Conservation (phyloP, 2,329 filamentous ascomycete genomes). For the Pestalotiopsis sp. region DNA sequence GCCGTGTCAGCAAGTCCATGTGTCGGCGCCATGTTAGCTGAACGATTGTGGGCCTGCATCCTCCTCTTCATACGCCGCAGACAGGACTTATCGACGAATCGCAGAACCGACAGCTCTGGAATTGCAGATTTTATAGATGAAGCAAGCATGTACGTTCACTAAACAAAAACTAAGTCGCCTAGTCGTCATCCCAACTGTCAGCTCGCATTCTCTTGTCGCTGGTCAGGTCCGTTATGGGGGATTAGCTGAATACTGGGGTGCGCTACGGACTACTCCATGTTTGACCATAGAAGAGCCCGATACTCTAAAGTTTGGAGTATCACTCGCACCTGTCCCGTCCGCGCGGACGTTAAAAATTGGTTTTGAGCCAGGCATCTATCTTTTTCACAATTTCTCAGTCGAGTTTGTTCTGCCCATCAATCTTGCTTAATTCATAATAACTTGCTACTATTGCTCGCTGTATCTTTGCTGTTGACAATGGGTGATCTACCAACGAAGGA, state of each 20-base stretch:
- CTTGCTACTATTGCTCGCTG: neutral
- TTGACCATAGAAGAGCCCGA: neutral
- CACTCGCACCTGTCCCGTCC: neutral
- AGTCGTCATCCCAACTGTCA: neutral
- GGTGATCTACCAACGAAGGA: neutral
- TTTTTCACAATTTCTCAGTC: neutral
- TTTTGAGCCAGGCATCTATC: neutral
- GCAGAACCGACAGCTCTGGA: neutral
- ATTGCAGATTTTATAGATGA: neutral
- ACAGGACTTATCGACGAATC: neutral
- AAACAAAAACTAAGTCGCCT: neutral
- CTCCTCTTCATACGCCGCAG: neutral
- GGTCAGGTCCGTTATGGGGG: neutral
- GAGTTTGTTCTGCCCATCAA: neutral
- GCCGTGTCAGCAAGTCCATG: neutral
- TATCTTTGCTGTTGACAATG: neutral
- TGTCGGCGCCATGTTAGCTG: neutral
- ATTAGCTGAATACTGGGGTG: neutral
- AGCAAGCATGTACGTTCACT: neutral
- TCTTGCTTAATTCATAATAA: neutral
- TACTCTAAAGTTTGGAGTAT: neutral
- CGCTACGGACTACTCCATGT: constrained; percentile 5
- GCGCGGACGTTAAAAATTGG: neutral
- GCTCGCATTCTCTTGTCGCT: neutral
- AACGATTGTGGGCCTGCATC: neutral